A percentile compares a stretch with the other conserved stretches of the same genome.
Conservation (phyloP, 2,329 filamentous ascomycete species). For the Microcyclosporella mali region DNA sequence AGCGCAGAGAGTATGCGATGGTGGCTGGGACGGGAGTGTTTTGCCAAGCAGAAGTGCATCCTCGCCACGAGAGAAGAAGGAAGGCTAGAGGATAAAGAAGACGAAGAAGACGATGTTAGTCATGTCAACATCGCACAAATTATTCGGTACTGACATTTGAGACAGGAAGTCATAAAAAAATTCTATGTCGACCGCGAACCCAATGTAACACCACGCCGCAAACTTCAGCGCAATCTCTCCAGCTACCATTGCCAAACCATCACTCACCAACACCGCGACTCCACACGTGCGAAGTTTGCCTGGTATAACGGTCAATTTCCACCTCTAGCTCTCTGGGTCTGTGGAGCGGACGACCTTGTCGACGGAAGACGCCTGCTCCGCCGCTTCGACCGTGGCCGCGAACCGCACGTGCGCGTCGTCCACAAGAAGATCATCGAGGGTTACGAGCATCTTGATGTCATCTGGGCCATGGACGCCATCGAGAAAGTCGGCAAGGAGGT, state of each 20-base stretch:
- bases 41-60: constrained; percentile 79
- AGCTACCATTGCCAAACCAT: constrained; percentile 26
- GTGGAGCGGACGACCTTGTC: constrained; percentile 75
- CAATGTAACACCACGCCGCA: constrained; percentile 22
- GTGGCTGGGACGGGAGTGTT: constrained; percentile 88
- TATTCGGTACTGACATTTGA: not conserved
- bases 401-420: constrained; percentile 74
- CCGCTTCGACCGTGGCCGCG: constrained; percentile 67
- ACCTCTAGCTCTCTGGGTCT: constrained; percentile 83
- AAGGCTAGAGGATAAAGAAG: constrained; percentile 51
- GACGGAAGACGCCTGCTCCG: constrained; percentile 69
- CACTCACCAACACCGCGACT: constrained; percentile 28
- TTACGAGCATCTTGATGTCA: constrained; percentile 89
- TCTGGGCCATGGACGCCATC: constrained; percentile 87
- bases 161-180: constrained; percentile 33
- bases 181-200: constrained; percentile 27
- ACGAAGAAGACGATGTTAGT: constrained; percentile 29
- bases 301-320: constrained; percentile 80
- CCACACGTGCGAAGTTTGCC: constrained; percentile 43
- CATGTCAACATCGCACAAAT: not conserved
- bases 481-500: constrained; percentile 78
- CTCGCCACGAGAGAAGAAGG: constrained; percentile 70
- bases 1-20: constrained; percentile 86
- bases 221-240: constrained; percentile 27
- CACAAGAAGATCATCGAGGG: constrained; percentile 76